phyloP scores from a whole-genome alignment of 306 rosid genomes.

The Comarum palustre region DNA sequence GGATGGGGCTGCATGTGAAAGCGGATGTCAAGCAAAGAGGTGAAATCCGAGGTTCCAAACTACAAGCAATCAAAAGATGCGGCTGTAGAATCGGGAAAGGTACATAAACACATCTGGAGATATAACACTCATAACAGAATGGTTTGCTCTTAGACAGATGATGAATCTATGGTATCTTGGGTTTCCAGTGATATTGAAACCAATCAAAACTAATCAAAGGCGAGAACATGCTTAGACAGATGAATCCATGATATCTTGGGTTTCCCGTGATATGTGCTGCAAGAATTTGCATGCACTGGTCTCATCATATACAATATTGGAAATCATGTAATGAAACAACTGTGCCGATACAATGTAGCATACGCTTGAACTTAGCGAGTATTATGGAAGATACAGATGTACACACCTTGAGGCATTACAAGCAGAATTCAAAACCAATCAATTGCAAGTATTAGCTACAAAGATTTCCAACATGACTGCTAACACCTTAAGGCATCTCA shows the following conservation, averaged over 20 bases:
- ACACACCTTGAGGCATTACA: neutral
- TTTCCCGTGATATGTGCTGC: neutral
- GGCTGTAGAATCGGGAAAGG: neutral
- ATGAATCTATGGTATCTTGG: neutral
- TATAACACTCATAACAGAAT: neutral
- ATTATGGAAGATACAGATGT: neutral
- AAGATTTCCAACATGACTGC: neutral
- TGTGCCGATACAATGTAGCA: neutral
- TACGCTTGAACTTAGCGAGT: neutral
- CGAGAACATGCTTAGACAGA: neutral
- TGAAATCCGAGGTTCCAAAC: neutral
- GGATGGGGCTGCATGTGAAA: neutral
- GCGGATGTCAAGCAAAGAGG: neutral
- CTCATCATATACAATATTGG: conserved; percentile 4
- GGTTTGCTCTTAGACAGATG: neutral
- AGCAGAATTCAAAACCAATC: neutral
- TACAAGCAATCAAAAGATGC: neutral
- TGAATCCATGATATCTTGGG: neutral
- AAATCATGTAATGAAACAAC: neutral
- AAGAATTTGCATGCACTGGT: neutral
- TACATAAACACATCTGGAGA: neutral
- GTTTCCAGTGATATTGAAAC: neutral
- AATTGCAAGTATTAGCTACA: neutral
- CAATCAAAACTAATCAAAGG: neutral
- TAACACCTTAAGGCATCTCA: neutral